These are phyloP conservation scores for Debaryomyces coudertii DNA, from an alignment of 1,139 yeast genomes.

Conservation along the genomic window DNA sequence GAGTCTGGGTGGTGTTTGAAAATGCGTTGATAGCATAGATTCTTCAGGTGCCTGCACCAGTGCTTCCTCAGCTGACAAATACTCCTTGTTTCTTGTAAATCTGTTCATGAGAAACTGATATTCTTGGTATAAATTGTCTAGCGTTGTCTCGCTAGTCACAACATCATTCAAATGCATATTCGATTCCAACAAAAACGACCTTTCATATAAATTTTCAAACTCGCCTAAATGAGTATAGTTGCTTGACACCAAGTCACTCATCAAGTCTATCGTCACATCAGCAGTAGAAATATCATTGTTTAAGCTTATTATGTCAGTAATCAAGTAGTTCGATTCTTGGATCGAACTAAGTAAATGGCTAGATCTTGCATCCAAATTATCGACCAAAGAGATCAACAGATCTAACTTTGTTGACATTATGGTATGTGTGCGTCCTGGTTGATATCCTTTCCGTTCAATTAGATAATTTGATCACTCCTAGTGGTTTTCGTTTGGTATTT, in stretches of 20 bases:
- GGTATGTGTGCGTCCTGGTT: background rate
- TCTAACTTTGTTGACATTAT: constrained; percentile 28
- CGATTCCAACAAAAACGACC: constrained; percentile 39
- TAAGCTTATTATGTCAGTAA: constrained; percentile 24
- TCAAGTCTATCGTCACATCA: constrained; percentile 38
- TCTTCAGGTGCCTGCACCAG: background rate
- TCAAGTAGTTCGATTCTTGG: constrained; percentile 25
- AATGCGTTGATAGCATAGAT: background rate
- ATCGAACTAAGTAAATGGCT: constrained; percentile 26
- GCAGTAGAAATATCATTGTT: constrained; percentile 28
- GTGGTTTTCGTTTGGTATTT: background rate
- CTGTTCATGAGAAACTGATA: constrained; percentile 36
- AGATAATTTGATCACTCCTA: background rate
- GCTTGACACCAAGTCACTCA: constrained; percentile 25
- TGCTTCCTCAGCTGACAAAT: background rate
- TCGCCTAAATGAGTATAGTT: constrained; percentile 30
- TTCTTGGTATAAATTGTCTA: constrained; percentile 53
- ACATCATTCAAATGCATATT: constrained; percentile 35
- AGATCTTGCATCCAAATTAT: constrained; percentile 33
- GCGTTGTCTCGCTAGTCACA: constrained; percentile 49
- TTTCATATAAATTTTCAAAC: constrained; percentile 36
- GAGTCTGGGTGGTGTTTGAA: constrained; percentile 18
- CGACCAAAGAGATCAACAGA: constrained; percentile 34
- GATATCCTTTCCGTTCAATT: background rate
- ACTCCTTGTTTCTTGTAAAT: constrained; percentile 6